Evolutionary conservation across 176 grass and related monocot genomes (phyloP).

Genomic region (Oryza coarctata): DNA sequence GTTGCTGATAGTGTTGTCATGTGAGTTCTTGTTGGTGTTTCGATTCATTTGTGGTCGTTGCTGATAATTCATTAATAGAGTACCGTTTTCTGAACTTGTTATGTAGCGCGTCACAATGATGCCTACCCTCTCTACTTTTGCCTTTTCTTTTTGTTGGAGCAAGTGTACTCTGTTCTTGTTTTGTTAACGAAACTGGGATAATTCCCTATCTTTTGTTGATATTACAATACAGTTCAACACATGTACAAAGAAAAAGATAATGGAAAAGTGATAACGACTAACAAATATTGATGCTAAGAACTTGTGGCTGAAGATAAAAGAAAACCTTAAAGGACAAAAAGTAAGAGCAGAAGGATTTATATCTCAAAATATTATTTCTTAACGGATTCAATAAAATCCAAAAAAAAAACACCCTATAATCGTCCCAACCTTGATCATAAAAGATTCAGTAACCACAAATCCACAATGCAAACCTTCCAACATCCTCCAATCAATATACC

Average conservation of each 20-base stretch:
- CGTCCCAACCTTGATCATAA: background rate
- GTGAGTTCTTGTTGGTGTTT: background rate
- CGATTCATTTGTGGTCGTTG: background rate
- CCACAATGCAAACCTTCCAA: background rate
- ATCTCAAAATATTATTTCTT: background rate
- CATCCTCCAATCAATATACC: background rate
- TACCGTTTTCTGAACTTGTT: background rate
- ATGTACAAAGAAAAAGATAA: background rate
- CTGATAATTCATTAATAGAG: background rate
- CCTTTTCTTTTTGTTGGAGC: background rate
- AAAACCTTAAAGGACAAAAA: background rate
- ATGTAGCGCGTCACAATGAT: background rate
- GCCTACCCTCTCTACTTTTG: background rate
- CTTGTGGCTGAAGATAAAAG: background rate
- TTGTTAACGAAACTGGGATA: background rate
- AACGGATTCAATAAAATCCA: background rate
- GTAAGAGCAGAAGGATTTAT: background rate
- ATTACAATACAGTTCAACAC: background rate
- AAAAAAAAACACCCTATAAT: background rate
- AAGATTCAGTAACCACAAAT: background rate
- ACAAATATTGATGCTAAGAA: slow-evolving; percentile 5
- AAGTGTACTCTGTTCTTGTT: background rate
- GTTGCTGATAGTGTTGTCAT: background rate
- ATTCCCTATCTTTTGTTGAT: background rate
- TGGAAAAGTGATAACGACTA: background rate